These are phyloP conservation scores for Ziziphus jujuba DNA, from an alignment of 306 rosid genomes.

Conservation along the genomic window DNA sequence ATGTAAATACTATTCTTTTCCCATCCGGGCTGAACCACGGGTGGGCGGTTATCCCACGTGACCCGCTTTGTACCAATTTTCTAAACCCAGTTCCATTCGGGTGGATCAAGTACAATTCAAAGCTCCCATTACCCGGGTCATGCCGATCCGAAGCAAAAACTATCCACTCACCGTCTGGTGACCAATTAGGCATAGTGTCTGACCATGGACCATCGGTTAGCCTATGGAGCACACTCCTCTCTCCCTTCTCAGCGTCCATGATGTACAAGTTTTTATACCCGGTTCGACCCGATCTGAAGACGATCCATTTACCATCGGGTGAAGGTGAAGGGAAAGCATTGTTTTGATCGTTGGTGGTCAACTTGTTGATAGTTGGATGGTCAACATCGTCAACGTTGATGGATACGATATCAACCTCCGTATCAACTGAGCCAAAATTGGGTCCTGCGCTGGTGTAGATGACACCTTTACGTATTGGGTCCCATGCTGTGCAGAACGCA, in stretches of 20 bases:
- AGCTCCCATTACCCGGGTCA: slow-evolving; percentile 63
- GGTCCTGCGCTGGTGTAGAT: slow-evolving; percentile 70
- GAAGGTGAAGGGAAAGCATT: slow-evolving; percentile 82
- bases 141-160: slow-evolving; percentile 76
- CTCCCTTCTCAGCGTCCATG: slow-evolving; percentile 71
- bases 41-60: slow-evolving; percentile 68
- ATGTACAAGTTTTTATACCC: slow-evolving; percentile 73
- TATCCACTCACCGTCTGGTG: slow-evolving; percentile 83
- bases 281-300: slow-evolving; percentile 70
- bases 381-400: slow-evolving; percentile 43
- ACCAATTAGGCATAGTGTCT: slow-evolving; percentile 88
- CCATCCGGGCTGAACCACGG: slow-evolving; percentile 77
- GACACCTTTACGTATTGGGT: slow-evolving; percentile 57
- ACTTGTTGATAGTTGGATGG: slow-evolving; percentile 28
- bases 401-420: slow-evolving; percentile 63
- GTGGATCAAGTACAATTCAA: slow-evolving; percentile 65
- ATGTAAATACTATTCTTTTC: slow-evolving; percentile 54
- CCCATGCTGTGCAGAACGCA: slow-evolving; percentile 75
- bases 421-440: slow-evolving; percentile 54
- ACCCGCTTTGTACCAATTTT: slow-evolving; percentile 64
- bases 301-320: slow-evolving; percentile 76
- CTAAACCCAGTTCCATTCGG: slow-evolving; percentile 78
- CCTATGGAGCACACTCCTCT: slow-evolving; percentile 36
- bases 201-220: slow-evolving; percentile 75
- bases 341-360: slow-evolving; percentile 66